Percentiles rank a stretch among this genome's conserved stretches.
phyloP scores from a whole-genome alignment of 2,329 filamentous ascomycete genomes.

The Coleophoma crateriformis region DNA sequence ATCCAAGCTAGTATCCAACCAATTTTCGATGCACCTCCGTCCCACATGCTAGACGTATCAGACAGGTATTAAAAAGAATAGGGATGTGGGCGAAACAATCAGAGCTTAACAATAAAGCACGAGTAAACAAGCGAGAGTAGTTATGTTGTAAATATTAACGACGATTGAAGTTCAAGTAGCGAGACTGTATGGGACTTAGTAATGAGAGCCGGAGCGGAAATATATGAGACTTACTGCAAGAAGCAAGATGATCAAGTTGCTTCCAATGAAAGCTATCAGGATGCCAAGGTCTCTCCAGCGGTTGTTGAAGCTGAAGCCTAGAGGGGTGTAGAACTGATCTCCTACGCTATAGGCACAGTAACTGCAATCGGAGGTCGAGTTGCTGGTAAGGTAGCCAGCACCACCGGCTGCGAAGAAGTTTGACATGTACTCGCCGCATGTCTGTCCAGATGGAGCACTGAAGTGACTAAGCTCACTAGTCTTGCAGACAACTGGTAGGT shows the following conservation, averaged over 20 bases:
- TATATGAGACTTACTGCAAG: conserved; percentile 23
- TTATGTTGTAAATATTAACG: not conserved
- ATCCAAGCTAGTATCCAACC: no score
- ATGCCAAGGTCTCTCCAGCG: conserved; percentile 84
- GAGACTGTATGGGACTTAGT: not conserved
- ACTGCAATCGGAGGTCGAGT: conserved; percentile 60
- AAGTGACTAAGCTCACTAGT: conserved; percentile 61
- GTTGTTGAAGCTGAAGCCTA: conserved; percentile 61
- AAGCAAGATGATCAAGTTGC: conserved; percentile 65
- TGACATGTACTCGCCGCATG: conserved; percentile 71
- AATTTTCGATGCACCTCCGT: no score
- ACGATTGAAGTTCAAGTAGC: not conserved
- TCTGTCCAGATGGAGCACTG: conserved; percentile 56
- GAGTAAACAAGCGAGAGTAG: no score
- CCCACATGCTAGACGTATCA: no score
- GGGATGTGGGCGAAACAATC: no score
- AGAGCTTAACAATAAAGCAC: no score
- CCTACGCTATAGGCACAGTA: conserved; percentile 81
- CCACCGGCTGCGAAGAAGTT: conserved; percentile 65
- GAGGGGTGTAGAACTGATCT: conserved; percentile 69
- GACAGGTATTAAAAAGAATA: no score
- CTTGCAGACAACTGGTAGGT: conserved; percentile 54
- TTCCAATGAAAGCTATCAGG: conserved; percentile 67
- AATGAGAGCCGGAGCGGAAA: not conserved
- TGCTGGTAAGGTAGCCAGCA: conserved; percentile 64